phyloP scores from a whole-genome alignment of 164 flowering plant species.

The Kalanchoe fedtschenkoi region DNA sequence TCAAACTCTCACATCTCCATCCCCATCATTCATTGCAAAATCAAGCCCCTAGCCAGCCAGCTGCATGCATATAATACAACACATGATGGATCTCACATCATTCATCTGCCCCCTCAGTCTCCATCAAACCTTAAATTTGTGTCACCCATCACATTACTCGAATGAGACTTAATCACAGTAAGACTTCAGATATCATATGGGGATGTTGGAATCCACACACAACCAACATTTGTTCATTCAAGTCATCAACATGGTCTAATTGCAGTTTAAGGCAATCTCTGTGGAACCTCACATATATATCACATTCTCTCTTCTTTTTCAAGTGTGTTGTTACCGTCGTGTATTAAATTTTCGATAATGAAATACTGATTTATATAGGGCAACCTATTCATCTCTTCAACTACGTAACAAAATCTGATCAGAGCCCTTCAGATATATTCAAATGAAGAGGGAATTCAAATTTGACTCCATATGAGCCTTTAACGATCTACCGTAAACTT shows the following conservation, averaged over 20 bases:
- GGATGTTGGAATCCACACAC: not conserved
- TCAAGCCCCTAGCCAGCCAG: not conserved
- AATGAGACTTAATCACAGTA: not conserved
- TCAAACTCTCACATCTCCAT: constrained; percentile 5
- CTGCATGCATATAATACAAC: not conserved
- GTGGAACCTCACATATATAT: not conserved
- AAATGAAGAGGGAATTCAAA: not conserved
- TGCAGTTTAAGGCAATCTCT: not conserved
- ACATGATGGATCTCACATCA: not conserved
- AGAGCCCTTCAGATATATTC: not conserved
- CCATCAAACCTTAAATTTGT: constrained; percentile 1
- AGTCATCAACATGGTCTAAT: constrained; percentile 1
- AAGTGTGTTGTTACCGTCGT: not conserved
- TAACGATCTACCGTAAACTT: too few relatives aligned
- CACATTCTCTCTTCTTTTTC: not conserved
- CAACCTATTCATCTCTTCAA: not conserved
- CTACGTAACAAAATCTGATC: not conserved
- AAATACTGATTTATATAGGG: too few relatives aligned
- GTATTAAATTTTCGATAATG: not conserved
- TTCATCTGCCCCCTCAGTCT: not conserved
- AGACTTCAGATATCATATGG: not conserved
- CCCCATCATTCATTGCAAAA: not conserved
- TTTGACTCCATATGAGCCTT: not conserved
- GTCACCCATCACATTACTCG: constrained; percentile 1
- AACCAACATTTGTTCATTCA: not conserved